A percentile compares a stretch with the other conserved stretches of the same genome.
Evolutionary conservation across 257 asterid genomes (phyloP).

Genomic region (Salvia hispanica): DNA sequence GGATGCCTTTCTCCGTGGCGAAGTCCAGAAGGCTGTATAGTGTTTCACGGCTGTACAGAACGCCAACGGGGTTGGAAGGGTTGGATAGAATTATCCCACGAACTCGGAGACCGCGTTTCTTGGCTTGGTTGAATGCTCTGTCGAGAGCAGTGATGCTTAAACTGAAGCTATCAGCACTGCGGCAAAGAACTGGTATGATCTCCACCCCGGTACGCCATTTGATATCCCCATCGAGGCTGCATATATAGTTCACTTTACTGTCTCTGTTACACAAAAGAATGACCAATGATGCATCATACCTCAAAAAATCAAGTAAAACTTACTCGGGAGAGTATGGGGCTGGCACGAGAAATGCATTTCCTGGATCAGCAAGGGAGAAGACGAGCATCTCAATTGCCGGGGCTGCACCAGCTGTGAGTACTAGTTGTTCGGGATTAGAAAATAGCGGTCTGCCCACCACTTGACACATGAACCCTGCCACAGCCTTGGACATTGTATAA

Average conservation of each 20-base stretch:
- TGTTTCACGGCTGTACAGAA: slow-evolving; percentile 45
- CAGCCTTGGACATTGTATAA: slow-evolving; percentile 43
- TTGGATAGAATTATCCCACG: slow-evolving; percentile 63
- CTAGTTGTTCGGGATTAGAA: slow-evolving; percentile 53
- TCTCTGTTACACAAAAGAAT: slow-evolving; percentile 5
- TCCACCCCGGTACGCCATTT: slow-evolving; percentile 70
- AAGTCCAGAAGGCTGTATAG: slow-evolving; percentile 57
- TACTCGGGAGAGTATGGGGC: slow-evolving; percentile 72
- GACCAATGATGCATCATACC: too few relatives aligned
- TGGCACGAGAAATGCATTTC: slow-evolving; percentile 74
- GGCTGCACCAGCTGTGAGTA: slow-evolving; percentile 55
- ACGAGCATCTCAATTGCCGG: slow-evolving; percentile 67
- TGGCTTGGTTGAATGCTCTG: slow-evolving; percentile 63
- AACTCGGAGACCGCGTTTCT: slow-evolving; percentile 63
- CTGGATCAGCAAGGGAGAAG: slow-evolving; percentile 68
- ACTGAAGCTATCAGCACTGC: slow-evolving; percentile 66
- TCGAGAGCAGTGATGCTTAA: slow-evolving; percentile 54
- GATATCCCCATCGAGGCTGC: slow-evolving; percentile 68
- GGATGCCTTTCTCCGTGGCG: slow-evolving; percentile 63
- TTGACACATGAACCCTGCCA: slow-evolving; percentile 63
- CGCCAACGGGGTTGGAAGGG: slow-evolving; percentile 71
- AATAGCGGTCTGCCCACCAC: slow-evolving; percentile 46
- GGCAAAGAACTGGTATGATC: slow-evolving; percentile 66
- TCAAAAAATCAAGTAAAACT: slow-evolving; percentile 29
- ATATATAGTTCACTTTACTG: slow-evolving; percentile 22